These are phyloP conservation scores for Naganishia friedmannii DNA, from an alignment of 768 basidiomycete species.

Conservation along the genomic window DNA sequence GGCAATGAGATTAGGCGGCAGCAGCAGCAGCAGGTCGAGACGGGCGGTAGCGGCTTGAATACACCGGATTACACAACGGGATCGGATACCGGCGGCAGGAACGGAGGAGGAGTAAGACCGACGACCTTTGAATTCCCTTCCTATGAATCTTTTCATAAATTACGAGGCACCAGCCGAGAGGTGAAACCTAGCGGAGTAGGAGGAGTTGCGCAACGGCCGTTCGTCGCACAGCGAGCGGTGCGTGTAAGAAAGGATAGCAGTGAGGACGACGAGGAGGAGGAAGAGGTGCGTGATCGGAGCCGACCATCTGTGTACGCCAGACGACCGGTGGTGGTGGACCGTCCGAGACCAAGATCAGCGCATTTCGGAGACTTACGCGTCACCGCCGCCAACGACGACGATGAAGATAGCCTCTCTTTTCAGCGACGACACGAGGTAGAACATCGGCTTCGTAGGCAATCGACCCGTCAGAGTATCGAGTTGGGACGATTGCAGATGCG, in stretches of 20 bases:
- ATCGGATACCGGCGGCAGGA: constrained; percentile 2
- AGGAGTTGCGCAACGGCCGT: not conserved
- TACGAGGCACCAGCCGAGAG: not conserved
- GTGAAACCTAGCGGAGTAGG: not conserved
- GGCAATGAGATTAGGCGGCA: not conserved
- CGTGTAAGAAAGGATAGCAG: not conserved
- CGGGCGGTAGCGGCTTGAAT: not conserved
- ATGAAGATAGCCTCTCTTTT: not conserved
- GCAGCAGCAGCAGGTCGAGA: no score
- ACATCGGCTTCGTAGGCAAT: constrained; percentile 5
- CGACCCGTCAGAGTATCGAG: constrained; percentile 14
- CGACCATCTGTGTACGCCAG: no score
- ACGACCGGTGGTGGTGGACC: constrained; percentile 8
- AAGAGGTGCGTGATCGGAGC: not conserved
- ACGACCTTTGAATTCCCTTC: constrained; percentile 16
- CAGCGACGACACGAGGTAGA: constrained; percentile 18
- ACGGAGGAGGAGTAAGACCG: not conserved
- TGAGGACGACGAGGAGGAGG: not conserved
- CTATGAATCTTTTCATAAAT: constrained; percentile 13
- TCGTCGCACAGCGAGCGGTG: not conserved
- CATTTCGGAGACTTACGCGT: constrained; percentile 16
- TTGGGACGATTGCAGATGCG: constrained; percentile 6
- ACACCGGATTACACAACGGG: constrained; percentile 1
- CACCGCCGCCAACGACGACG: not conserved
- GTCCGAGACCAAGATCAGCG: constrained; percentile 12